These are phyloP conservation scores for Aphanomyces astaci DNA, from an alignment of 352 stramenopile genomes.

Conservation along the genomic window DNA sequence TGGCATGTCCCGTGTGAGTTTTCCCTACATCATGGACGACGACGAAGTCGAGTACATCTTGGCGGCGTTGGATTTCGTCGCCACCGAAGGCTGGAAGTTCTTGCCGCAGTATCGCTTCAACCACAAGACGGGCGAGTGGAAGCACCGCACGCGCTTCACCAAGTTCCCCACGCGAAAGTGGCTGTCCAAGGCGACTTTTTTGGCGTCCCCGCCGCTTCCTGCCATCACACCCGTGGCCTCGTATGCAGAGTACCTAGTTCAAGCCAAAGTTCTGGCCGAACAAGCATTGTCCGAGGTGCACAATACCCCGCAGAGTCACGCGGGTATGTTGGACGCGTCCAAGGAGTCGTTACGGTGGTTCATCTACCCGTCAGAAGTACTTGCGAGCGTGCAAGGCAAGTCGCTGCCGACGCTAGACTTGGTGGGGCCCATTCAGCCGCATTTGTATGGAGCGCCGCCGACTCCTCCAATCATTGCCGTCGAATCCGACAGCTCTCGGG, in stretches of 20 bases:
- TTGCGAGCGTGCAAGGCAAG: conserved; percentile 20
- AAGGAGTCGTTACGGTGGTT: conserved; percentile 65
- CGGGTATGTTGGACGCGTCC: conserved; percentile 42
- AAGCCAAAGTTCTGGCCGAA: conserved; percentile 31
- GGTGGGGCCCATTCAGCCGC: conserved; percentile 28
- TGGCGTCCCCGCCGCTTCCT: conserved; percentile 37
- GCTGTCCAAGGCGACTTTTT: conserved; percentile 23
- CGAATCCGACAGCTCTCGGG: too few relatives aligned
- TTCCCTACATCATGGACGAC: conserved; percentile 32
- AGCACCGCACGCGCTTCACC: conserved; percentile 44
- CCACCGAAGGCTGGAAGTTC: conserved; percentile 87
- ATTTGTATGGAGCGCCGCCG: conserved; percentile 22
- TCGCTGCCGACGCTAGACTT: background rate
- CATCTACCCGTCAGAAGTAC: conserved; percentile 54
- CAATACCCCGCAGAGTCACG: conserved; percentile 30
- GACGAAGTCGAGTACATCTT: conserved; percentile 61
- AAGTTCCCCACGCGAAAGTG: conserved; percentile 24
- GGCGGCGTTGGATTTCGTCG: conserved; percentile 88
- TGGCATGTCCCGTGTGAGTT: conserved; percentile 90
- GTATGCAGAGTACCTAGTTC: conserved; percentile 36
- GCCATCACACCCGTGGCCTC: conserved; percentile 18
- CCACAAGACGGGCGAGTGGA: conserved; percentile 91
- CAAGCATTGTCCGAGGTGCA: conserved; percentile 25
- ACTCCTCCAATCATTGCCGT: background rate
- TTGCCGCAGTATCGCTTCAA: conserved; percentile 93